Evolutionary conservation across 345 rosid genomes (phyloP), one percentile per base, ranked within the genome.

Genomic region (Gossypium ekmanianum): DNA sequence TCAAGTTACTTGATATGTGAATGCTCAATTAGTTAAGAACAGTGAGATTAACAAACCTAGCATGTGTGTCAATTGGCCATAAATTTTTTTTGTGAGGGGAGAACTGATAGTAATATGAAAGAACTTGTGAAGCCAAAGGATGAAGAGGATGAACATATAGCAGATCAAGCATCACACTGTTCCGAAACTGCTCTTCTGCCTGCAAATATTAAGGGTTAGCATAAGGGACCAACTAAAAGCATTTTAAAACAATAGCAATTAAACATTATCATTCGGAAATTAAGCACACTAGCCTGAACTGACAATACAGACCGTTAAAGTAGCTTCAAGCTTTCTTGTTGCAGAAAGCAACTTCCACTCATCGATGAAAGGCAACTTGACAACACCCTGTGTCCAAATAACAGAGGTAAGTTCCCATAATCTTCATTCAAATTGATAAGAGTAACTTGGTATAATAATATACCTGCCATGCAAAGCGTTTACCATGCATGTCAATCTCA

Each of bases 401-500:
- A 78, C 8, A 9, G 59, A 80, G 71, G 61, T 74, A 41, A 54
- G 67, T 50, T 58, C 68, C 41, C 17, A 64, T 75, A 55, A 74
- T 39, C 20, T 76, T 9, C 7, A 27, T 9, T 9, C 17, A 66
- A 27, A 43, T 29, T 20, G 16, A 13, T 44, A 17, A 55, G 17
- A 22, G 51, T 16, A 52, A 48, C 63, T 24, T 12, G 47, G 59
- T 9, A 82, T 48, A 77, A 76, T 45, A 75, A 74, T 22, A 50
- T 76, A 93, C 99, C 99, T 96, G 99, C 98, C 98, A 96, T 18
- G 98, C 86, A 52, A 90, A 93, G 73, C 95, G 97, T 83, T 96
- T 96, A 54, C 99, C 99, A 79, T 93, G 92, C 99, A 96, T 92
- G 85, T 96, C 99, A 71, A 92, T 81, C 80, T 92, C 95, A 85